Evolutionary conservation across 169 alveolate genomes (phyloP).

Genomic region (Eimeria necatrix): DNA sequence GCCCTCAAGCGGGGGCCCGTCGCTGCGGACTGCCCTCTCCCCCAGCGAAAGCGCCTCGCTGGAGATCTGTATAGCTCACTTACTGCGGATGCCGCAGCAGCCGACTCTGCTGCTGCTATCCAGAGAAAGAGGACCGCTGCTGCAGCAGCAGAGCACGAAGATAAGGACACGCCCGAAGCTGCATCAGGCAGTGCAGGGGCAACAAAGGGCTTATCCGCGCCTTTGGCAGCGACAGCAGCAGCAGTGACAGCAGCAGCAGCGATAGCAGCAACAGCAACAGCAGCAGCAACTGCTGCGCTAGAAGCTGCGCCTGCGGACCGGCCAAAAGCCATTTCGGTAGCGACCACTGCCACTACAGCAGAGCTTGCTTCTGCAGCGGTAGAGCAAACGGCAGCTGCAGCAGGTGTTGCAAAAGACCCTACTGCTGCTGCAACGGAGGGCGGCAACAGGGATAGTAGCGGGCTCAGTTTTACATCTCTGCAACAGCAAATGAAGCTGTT

Average conservation of each 20-base stretch:
- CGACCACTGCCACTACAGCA: not conserved
- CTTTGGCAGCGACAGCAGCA: not conserved
- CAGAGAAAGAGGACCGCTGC: not conserved
- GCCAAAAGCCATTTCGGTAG: too few species aligned
- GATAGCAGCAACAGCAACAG: not conserved
- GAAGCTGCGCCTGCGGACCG: not conserved
- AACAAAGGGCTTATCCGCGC: too few species aligned
- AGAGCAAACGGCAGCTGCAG: not conserved
- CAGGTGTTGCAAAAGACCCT: constrained; percentile 20
- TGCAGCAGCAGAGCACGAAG: not conserved
- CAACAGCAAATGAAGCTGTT: not conserved
- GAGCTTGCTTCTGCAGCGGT: not conserved
- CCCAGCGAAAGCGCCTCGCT: not conserved
- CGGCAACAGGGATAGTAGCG: not conserved
- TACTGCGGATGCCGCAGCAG: too few species aligned
- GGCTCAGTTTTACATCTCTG: not conserved
- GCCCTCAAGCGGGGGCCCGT: not conserved
- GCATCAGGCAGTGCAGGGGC: too few species aligned
- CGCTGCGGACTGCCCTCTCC: not conserved
- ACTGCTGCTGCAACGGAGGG: constrained; percentile 4
- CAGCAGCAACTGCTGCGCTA: not conserved
- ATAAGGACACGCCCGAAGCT: not conserved
- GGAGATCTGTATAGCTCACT: too few species aligned
- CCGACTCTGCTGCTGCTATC: not conserved
- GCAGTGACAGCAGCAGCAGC: not conserved